A percentile compares a stretch with the other conserved stretches of the same genome.
These are phyloP conservation scores for Solanum phureja DNA, from an alignment of 257 asterid species.

Conservation along the genomic window DNA sequence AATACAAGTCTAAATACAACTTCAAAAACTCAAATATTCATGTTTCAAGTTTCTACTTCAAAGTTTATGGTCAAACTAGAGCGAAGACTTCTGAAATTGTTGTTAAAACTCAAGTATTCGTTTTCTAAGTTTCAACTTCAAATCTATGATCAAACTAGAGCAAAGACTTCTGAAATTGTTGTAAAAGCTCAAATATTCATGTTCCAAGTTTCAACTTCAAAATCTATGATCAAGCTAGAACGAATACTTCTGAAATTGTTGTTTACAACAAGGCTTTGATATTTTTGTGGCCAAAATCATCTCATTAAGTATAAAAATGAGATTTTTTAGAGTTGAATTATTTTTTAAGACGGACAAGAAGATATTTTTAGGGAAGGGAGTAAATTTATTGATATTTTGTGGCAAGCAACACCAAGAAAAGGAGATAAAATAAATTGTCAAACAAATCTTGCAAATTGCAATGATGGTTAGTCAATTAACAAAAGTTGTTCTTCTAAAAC, in stretches of 20 bases:
- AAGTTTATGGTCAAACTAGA: no score
- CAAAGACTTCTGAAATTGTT: not conserved
- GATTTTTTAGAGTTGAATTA: not conserved
- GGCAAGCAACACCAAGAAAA: not conserved
- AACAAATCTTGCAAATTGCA: not conserved
- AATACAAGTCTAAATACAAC: not conserved
- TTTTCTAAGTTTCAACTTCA: not conserved
- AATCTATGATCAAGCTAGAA: not conserved
- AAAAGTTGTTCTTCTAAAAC: not conserved
- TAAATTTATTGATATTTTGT: not conserved
- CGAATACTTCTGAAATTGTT: not conserved
- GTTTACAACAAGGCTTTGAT: not conserved
- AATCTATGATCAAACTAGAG: not conserved
- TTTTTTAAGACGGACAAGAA: no score
- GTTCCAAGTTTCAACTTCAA: not conserved
- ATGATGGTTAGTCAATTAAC: not conserved
- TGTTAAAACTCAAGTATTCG: not conserved
- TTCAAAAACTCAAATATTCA: not conserved
- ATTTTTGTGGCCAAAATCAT: not conserved
- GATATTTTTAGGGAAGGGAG: not conserved
- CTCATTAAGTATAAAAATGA: not conserved
- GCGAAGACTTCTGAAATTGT: no score
- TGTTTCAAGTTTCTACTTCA: no score
- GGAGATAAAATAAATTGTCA: not conserved
- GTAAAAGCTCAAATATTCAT: not conserved